These are phyloP conservation scores for Pythium scleroteichum DNA, from an alignment of 352 stramenopile species.

Conservation along the genomic window DNA sequence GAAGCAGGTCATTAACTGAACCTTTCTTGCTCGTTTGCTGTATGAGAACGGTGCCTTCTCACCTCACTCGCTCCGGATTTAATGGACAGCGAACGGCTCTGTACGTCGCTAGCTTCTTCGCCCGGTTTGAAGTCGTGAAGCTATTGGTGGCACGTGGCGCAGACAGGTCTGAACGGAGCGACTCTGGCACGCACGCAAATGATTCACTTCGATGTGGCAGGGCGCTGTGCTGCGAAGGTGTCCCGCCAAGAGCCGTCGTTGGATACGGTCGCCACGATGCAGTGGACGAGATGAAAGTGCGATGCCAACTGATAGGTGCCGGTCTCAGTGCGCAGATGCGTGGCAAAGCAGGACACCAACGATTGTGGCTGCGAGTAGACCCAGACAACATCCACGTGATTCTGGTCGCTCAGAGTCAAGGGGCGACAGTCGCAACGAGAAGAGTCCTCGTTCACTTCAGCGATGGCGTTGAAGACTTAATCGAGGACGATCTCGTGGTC, in stretches of 20 bases:
- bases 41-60: too few species aligned
- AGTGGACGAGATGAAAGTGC: conserved; percentile 70
- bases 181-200: neutral
- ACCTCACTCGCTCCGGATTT: neutral
- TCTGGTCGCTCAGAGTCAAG: conserved; percentile 1
- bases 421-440: neutral
- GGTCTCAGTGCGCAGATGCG: neutral
- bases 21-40: conserved; percentile 2
- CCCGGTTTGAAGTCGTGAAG: conserved; percentile 46
- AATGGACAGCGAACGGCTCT: conserved; percentile 62
- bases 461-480: conserved; percentile 62
- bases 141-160: conserved; percentile 51
- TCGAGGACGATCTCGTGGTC: conserved; percentile 48
- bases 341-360: neutral
- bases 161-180: conserved; percentile 46
- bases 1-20: conserved; percentile 21
- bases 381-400: conserved; percentile 21
- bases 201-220: conserved; percentile 23
- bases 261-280: conserved; percentile 40
- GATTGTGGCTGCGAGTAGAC: neutral
- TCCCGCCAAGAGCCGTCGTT: conserved; percentile 44
- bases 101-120: conserved; percentile 74
- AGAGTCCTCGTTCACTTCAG: conserved; percentile 73
- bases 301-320: conserved; percentile 55
- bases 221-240: conserved; percentile 49